Evolutionary conservation across 306 rosid genomes (phyloP).

Genomic region (Quercus engelmannii): DNA sequence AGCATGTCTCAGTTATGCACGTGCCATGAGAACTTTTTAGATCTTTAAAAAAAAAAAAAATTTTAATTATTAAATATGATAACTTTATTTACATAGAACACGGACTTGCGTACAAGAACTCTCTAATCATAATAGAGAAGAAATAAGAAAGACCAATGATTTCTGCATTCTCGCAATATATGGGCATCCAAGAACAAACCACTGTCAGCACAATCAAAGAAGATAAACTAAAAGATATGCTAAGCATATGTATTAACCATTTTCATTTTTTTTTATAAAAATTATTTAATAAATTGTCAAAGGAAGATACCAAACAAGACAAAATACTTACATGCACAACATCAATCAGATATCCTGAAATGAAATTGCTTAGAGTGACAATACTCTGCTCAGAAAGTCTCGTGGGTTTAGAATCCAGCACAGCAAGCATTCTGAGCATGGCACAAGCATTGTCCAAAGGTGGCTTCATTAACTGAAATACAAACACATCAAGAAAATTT

Average conservation of each 20-base stretch:
- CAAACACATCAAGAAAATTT: conserved; percentile 10
- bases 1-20: not conserved
- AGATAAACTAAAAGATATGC: not conserved
- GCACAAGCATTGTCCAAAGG: conserved; percentile 66
- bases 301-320: not conserved
- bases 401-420: conserved; percentile 54
- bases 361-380: conserved; percentile 40
- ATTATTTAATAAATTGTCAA: conserved; percentile 11
- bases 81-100: not conserved
- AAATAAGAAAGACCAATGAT: not conserved
- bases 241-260: not conserved
- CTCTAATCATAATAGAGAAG: not conserved
- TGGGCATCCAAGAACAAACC: not conserved
- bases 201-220: not conserved
- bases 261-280: not conserved
- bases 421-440: conserved; percentile 57
- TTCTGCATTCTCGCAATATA: not conserved
- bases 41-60: too few species aligned
- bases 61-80: not conserved
- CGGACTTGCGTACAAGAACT: not conserved
- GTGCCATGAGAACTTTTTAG: not conserved
- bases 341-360: conserved; percentile 58
- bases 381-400: conserved; percentile 54
- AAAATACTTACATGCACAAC: conserved; percentile 49
- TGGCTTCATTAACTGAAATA: conserved; percentile 43